Evolutionary conservation across 202 grass and related monocot species (phyloP), one percentile per base, ranked within the genome.

Genomic region (Schoenoplectus triqueter): DNA sequence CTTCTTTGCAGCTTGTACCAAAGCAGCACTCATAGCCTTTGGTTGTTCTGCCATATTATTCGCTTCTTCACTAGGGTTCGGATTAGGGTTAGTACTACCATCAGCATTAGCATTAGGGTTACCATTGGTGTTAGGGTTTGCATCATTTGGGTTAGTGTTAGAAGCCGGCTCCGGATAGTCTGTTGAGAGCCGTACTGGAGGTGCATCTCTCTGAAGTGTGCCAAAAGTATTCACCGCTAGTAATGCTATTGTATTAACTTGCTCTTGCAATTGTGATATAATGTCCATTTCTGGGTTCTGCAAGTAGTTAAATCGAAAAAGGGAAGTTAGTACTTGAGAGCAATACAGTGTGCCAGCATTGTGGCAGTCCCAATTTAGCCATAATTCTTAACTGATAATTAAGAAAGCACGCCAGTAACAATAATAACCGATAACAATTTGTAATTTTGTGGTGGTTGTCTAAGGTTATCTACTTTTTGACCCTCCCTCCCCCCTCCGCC

Each of bases 191-290:
- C 95, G 95, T 42, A 93, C 95, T 1, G 95, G 91, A 13, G 88
- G 92, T 11, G 92, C 91, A 78, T 98, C 95, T 40, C 95, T 83
- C 89, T 95, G 92, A 47, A 98, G 89, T 21, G 92, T 98, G 54
- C 95, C 95, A 73, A 95, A 98, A 4, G 95, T 95, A 82, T 98
- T 98, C 73, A 98, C 82, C 4, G 92, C 84, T 15, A 98, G 57
- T 86, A 98, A 60, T n/a, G 95, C 91, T 44, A 95, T 90, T 64
- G 90, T 84, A 83, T 93, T 95, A 2, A 98, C 91, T 89, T 95
- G 91, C 67, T 98, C 92, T 82, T 98, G 95, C 67, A 98, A 90
- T 89, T 98, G 95, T 85, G 95, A 88, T 86, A 98, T 95, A 74
- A 95, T 98, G 82, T 95, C 92, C 95, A 98, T 98, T 66, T 52